Evolutionary conservation across 2,329 filamentous ascomycete species (phyloP).

Genomic region (Colletotrichum ledebouriae): DNA sequence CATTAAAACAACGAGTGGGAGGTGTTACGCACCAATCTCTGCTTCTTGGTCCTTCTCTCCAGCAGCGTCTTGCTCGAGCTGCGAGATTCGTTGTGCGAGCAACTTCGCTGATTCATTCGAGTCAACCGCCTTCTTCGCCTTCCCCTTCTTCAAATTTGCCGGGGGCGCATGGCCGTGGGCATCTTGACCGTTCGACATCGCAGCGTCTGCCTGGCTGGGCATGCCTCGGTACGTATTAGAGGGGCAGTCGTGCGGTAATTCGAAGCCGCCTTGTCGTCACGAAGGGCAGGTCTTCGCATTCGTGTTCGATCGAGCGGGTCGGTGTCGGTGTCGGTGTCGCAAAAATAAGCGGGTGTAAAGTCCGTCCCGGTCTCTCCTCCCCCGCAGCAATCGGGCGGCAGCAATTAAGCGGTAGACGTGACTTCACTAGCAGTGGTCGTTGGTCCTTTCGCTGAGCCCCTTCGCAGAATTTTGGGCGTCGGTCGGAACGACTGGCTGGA

Average conservation of each 20-base stretch:
- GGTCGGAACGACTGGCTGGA: conserved; percentile 27
- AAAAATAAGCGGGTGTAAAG: conserved; percentile 33
- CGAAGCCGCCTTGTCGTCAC: conserved; percentile 32
- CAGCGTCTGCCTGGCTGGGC: conserved; percentile 58
- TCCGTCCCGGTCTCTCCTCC: not conserved
- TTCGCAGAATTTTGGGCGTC: conserved; percentile 28
- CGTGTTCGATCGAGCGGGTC: conserved; percentile 38
- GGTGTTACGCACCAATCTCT: conserved; percentile 80
- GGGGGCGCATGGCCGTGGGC: conserved; percentile 54
- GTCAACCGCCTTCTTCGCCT: conserved; percentile 87
- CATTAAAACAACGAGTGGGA: conserved; percentile 30
- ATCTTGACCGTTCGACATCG: conserved; percentile 58
- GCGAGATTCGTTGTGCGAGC: conserved; percentile 92
- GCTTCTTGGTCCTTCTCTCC: conserved; percentile 95
- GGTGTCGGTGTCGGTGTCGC: conserved; percentile 31
- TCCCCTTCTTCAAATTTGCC: conserved; percentile 78
- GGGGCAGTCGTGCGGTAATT: conserved; percentile 26
- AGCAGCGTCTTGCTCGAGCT: conserved; percentile 92
- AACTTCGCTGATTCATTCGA: conserved; percentile 92
- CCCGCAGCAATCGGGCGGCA: conserved; percentile 12
- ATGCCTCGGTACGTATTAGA: conserved; percentile 46
- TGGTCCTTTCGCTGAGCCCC: conserved; percentile 33
- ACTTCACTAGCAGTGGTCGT: conserved; percentile 12
- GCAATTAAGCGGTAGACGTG: conserved; percentile 16
- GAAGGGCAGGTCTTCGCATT: conserved; percentile 38